Conservation (phyloP, 2,329 filamentous ascomycete genomes). For the Pezicula radicicola region DNA sequence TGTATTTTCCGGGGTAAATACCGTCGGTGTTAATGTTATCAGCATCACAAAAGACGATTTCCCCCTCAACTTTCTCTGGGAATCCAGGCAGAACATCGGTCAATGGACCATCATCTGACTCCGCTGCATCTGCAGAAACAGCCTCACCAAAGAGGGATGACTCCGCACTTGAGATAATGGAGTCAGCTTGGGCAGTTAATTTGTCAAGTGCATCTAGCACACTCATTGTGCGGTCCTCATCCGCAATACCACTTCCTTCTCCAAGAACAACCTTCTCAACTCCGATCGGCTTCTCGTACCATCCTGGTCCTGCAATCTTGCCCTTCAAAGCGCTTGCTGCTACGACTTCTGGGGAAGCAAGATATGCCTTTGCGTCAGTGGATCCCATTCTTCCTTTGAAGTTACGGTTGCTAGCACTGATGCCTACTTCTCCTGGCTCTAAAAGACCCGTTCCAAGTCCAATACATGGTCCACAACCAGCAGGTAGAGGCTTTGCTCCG, state of each 20-base stretch:
- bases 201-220: slow-evolving; percentile 71
- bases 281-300: slow-evolving; percentile 70
- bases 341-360: slow-evolving; percentile 86
- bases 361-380: slow-evolving; percentile 76
- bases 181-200: slow-evolving; percentile 66
- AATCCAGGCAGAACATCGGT: slow-evolving; percentile 84
- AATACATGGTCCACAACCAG: slow-evolving; percentile 83
- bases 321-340: slow-evolving; percentile 80
- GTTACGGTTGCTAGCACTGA: slow-evolving; percentile 81
- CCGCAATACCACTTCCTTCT: slow-evolving; percentile 64
- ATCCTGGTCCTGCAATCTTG: slow-evolving; percentile 71
- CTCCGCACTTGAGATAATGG: slow-evolving; percentile 32
- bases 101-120: slow-evolving; percentile 34
- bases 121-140: slow-evolving; percentile 11
- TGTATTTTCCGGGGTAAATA: slow-evolving; percentile 90
- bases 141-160: slow-evolving; percentile 24
- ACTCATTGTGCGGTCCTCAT: slow-evolving; percentile 62
- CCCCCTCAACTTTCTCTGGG: slow-evolving; percentile 75
- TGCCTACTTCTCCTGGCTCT: slow-evolving; percentile 82
- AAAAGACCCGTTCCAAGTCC: slow-evolving; percentile 75
- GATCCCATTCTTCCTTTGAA: slow-evolving; percentile 91
- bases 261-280: slow-evolving; percentile 66
- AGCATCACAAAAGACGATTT: slow-evolving; percentile 83
- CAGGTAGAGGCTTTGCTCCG: slow-evolving; percentile 68
- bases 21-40: slow-evolving; percentile 90